A percentile compares a stretch with the other conserved stretches of the same genome.
Evolutionary conservation across 306 rosid species (phyloP).

Genomic region (Sindora glabra): DNA sequence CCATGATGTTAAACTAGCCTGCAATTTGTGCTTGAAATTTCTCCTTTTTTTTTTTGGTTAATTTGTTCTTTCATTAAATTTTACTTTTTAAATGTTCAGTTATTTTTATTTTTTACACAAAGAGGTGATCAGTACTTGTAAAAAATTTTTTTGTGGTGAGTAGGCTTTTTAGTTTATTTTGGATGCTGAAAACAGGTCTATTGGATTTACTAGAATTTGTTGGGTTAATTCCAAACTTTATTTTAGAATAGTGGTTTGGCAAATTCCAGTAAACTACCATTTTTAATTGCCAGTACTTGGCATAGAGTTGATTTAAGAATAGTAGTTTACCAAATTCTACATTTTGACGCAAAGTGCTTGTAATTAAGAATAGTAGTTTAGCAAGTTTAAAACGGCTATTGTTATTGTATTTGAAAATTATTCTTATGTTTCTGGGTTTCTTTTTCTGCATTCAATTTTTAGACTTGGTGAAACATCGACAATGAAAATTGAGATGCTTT

Average conservation of each 20-base stretch:
- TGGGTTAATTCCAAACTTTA: too few relatives aligned
- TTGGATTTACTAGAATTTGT: background rate
- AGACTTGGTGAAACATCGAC: background rate
- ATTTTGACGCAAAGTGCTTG: background rate
- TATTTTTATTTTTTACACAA: too few relatives aligned
- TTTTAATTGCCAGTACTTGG: too few relatives aligned
- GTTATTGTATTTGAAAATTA: background rate
- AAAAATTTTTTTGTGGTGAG: too few relatives aligned
- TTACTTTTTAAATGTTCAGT: too few relatives aligned
- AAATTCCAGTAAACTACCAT: too few relatives aligned
- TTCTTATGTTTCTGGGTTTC: background rate
- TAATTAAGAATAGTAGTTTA: background rate
- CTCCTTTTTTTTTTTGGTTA: background rate
- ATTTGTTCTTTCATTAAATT: background rate
- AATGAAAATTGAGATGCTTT: too few relatives aligned
- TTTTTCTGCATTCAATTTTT: background rate
- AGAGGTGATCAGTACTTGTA: too few relatives aligned
- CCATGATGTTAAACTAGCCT: background rate
- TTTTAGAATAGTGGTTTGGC: too few relatives aligned
- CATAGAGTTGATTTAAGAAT: too few relatives aligned
- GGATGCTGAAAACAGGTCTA: background rate
- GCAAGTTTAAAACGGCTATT: background rate
- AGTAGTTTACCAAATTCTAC: too few relatives aligned
- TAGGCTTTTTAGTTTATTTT: background rate
- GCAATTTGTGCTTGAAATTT: background rate